Base-by-base conservation (phyloP, 2,329 filamentous ascomycete species). In the Chrysoporthe austroafricana region DNA sequence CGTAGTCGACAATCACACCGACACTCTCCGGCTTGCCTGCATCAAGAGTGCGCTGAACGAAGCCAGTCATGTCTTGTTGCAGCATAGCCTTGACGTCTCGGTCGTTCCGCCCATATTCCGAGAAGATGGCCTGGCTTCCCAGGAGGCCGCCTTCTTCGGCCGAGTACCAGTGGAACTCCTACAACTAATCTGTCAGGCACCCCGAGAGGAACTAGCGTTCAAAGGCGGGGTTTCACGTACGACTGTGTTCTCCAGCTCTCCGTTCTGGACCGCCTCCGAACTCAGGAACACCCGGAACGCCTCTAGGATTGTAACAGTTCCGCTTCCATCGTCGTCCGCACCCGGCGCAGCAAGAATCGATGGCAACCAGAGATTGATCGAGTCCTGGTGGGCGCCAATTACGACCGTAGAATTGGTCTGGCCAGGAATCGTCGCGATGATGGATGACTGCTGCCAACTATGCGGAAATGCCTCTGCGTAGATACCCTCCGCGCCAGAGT, bases 351-450 rank as follows among this genome's bases (percentile, higher is more conserved):
- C 86, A 42, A 93, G 84, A 48, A 91, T 81, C 1, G 88, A 88
- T 1, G 91, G 90, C 8, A 93, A 80, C 74, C 90, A 90, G 44
- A 92, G 82, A 74, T 95, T 95, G 78, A 95, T 90, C 72, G 90
- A 92, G 76, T 95, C 92, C 73, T 93, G 91, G 73, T 94, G 91
- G 1, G 91, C 91, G 39, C 92, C 91, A 64, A 95, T 86, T 2
- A 95, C 88, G 39, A 95, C 85, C 0, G 91, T 94, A 63, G 90
- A 84, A 69, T 71, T 71, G 0, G 84, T 88, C 78, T 89, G 85
- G 18, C 92, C 92, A 0, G 91, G 91, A 42, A 96, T 89, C 1
- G 90, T 91, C n/a, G 91, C 92, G 73, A 96, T 93, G 73, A 96
- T 88, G 73, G 87, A 91, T 72, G 88, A 88, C 76, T 96, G 92